Percentiles rank a stretch among this genome's conserved stretches.
Evolutionary conservation across 1,139 yeast genomes (phyloP).

Genomic region (Saccharomycopsis hybrid): DNA sequence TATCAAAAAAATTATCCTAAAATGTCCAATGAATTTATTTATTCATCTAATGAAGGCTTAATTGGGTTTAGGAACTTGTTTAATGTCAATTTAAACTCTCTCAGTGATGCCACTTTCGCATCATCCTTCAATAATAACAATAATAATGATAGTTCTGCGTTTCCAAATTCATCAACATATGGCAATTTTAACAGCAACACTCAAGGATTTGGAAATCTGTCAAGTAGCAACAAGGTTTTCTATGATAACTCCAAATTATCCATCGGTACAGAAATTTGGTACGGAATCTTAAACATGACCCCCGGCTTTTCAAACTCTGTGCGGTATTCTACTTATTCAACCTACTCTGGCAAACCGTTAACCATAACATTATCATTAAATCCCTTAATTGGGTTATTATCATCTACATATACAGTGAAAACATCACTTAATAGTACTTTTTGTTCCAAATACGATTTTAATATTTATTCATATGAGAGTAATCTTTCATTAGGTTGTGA

Average conservation of each 20-base stretch:
- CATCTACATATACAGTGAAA: conserved; percentile 82
- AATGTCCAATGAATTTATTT: conserved; percentile 69
- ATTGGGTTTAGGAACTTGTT: conserved; percentile 77
- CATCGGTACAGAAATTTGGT: conserved; percentile 85
- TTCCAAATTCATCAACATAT: neutral
- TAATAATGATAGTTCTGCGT: neutral
- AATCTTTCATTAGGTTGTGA: conserved; percentile 85
- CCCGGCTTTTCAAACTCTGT: conserved; percentile 82
- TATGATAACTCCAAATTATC: conserved; percentile 45
- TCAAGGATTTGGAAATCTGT: neutral
- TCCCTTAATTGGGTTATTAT: conserved; percentile 85
- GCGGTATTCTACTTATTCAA: conserved; percentile 79
- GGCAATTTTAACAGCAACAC: neutral
- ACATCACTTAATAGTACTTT: conserved; percentile 74
- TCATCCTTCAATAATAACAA: too few relatives aligned
- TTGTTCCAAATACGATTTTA: conserved; percentile 83
- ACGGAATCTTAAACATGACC: conserved; percentile 75
- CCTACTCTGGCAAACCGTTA: conserved; percentile 82
- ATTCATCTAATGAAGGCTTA: conserved; percentile 86
- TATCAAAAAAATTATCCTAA: conserved; percentile 63
- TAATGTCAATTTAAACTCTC: conserved; percentile 47
- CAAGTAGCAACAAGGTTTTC: conserved; percentile 23
- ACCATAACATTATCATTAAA: conserved; percentile 83
- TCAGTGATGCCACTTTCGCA: conserved; percentile 23
- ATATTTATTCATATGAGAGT: conserved; percentile 84